phyloP scores from a whole-genome alignment of 192 early-diverging fungal genomes.

The Linnemannia hyalina region DNA sequence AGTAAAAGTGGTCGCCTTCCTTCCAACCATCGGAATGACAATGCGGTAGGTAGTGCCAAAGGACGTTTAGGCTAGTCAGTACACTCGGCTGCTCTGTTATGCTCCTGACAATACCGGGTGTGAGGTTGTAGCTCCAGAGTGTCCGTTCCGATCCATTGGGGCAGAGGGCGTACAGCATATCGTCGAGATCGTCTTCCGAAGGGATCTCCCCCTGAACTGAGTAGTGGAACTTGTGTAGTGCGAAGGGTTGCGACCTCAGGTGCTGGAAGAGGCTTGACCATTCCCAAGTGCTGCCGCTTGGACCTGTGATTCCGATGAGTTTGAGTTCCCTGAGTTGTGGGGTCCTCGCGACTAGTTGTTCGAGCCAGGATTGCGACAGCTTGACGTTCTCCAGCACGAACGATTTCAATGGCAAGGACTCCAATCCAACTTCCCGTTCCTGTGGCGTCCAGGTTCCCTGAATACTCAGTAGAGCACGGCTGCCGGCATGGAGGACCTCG shows the following conservation, averaged over 20 bases:
- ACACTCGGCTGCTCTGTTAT: background rate
- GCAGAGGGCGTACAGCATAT: background rate
- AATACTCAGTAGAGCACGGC: background rate
- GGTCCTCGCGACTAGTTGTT: background rate
- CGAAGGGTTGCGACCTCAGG: background rate
- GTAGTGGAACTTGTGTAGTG: conserved; percentile 1
- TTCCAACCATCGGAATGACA: conserved; percentile 2
- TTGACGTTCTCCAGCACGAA: background rate
- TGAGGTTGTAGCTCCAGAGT: background rate
- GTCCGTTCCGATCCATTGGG: background rate
- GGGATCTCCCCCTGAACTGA: background rate
- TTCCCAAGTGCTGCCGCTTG: background rate
- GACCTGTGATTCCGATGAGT: background rate
- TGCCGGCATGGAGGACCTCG: background rate
- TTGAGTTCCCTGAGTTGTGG: conserved; percentile 5
- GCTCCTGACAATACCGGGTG: background rate
- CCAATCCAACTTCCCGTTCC: background rate
- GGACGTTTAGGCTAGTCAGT: background rate
- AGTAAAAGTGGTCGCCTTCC: background rate
- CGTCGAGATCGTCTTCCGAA: background rate
- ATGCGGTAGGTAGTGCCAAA: background rate
- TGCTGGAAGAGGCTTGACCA: background rate
- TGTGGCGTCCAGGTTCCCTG: background rate
- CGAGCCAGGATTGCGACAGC: background rate
- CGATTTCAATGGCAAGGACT: background rate